These are phyloP conservation scores for Fomitopsis schrenkii DNA, from an alignment of 1,284 basidiomycete genomes.

Conservation along the genomic window DNA sequence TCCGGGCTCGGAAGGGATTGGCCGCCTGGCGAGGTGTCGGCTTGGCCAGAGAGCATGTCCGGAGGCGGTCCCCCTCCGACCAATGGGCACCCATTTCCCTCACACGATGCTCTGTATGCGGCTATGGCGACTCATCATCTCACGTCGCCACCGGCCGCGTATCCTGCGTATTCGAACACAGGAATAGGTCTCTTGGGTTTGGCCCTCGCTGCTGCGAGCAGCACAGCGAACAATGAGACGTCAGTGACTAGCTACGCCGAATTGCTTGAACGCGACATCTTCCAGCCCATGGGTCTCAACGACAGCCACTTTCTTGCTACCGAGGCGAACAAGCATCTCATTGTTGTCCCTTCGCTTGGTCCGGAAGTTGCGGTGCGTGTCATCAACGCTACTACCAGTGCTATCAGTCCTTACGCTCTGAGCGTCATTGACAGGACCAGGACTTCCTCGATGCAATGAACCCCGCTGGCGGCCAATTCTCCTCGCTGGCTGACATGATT, in stretches of 20 bases:
- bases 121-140: conserved; percentile 34
- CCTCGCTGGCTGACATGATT: conserved; percentile 40
- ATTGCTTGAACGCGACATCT: conserved; percentile 37
- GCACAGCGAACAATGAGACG: conserved; percentile 17
- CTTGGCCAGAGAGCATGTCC: conserved; percentile 34
- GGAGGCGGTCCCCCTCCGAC: conserved; percentile 24
- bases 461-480: conserved; percentile 45
- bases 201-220: conserved; percentile 38
- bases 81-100: conserved; percentile 28
- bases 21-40: conserved; percentile 33
- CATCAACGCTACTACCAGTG: background rate
- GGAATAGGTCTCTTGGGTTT: conserved; percentile 39
- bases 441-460: conserved; percentile 38
- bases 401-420: background rate
- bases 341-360: conserved; percentile 15
- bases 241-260: conserved; percentile 34
- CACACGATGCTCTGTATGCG: conserved; percentile 29
- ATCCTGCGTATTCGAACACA: conserved; percentile 47
- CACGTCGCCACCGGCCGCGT: conserved; percentile 36
- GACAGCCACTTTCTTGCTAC: conserved; percentile 19
- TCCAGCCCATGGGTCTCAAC: conserved; percentile 18
- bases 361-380: conserved; percentile 17
- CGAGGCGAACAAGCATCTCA: conserved; percentile 11
- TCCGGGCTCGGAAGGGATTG: conserved; percentile 44
- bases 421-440: conserved; percentile 26